Base-by-base conservation (phyloP, 1,284 basidiomycete genomes). In the Vanrija pseudolonga region DNA sequence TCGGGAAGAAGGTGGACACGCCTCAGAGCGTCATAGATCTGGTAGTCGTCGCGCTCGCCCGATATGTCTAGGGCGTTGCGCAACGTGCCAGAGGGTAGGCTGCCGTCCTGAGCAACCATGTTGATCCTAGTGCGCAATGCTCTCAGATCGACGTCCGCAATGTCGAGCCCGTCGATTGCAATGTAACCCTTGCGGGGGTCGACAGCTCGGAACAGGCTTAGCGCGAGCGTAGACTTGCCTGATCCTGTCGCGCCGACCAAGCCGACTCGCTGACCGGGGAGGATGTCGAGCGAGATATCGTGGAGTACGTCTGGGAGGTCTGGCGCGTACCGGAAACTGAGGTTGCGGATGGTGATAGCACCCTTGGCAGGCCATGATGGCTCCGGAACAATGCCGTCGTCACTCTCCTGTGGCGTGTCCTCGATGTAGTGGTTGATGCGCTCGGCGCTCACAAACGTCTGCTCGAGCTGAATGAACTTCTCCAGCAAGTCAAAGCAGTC, bases 141-240 rank as follows among this genome's bases (percentile, higher is more conserved):
- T 37, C 81, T 76, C 24, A 89, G 77, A 0, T 82, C 81, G 6
- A 90, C 72, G 17, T 79, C 69, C 14, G 76, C 63, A 54, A 85
- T 85, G 67, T 89, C 81, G 20, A 81, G 55, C 0, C 84, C 86
- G 67, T 92, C 90, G 46, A 94, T 87, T 43, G 78, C 75, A 57
- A 92, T 86, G 8, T 63, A 70, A 0, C 90, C 90, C 0, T 75
- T 66, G 38, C 78, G 75, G 7, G 86, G 71, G 68, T 89, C 86
- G 36, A 87, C 82, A 43, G 85, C 83, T 23, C 88, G 84, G 73
- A 92, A 85, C 18, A 93, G 78, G 1, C 73, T 74, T 26, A 76
- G 84, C 32, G 91, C 78, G 12, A 92, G 73, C 2, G 88, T 89
- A 50, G 84, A 85, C 76, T 91, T 91, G 28, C 89, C 85, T 62